Evolutionary conservation across 495 filamentous ascomycete genomes (phyloP), one percentile per base, ranked within the genome.

Genomic region (Aspergillus ellipticus): DNA sequence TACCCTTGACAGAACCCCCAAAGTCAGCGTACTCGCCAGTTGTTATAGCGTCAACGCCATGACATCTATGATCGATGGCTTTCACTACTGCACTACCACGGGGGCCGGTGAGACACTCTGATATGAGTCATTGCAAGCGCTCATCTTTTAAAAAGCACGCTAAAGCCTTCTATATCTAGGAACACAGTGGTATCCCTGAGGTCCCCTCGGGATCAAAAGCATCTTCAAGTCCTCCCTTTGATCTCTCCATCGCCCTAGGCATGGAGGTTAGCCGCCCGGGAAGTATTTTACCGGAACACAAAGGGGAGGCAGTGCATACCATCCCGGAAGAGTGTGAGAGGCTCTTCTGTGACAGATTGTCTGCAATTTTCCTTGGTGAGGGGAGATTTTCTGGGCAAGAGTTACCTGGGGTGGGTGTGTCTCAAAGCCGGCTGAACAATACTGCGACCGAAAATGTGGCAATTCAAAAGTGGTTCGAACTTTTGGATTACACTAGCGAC

Each of bases 291-390:
- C 55, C 67, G 71, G 79, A 75, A 70, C 70, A 84, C 68, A 82
- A 82, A 82, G 87, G 85, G 87, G 92, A 90, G 89, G 92, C 92
- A 84, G 82, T 88, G 87, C 84, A 90, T 75, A 85, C 84, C 78
- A 96, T 97, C 81, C 89, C 87, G 90, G 92, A 84, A 90, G 90
- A 96, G 89, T 95, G 92, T 97, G 92, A 96, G 92, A 97, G 92
- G 77, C 92, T 97, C 83, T 94, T 97, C 82, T 97, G 92, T 81
- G 89, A 92, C 83, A 88, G 82, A 78, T 84, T 97, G 86, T 86
- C 80, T 73, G 74, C 85, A 76, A 89, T 88, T 79, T 95, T 97
- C 85, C 86, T 90, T 83, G 92, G 88, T 96, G 92, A 95, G 89
- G 82, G 85, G 88, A 85, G 85, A 74, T 63, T 73, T 71, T 69